These are phyloP conservation scores for Colletotrichum limetticola DNA, from an alignment of 2,329 filamentous ascomycete genomes.

Conservation along the genomic window DNA sequence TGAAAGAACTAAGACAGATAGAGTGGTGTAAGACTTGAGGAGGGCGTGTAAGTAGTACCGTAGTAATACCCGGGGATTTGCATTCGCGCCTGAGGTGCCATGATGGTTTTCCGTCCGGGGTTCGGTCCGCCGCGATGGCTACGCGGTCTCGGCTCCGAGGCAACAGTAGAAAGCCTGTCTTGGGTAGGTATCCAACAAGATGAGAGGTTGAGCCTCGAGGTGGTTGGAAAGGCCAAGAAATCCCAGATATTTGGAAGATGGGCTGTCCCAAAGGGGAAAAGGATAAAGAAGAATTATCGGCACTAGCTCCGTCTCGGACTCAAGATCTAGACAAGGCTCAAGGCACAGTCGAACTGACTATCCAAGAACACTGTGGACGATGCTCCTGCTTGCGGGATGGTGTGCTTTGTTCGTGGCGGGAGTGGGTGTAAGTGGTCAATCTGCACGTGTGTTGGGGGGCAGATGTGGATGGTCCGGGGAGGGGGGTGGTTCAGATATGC, in stretches of 20 bases:
- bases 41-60: slow-evolving; percentile 43
- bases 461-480: background rate
- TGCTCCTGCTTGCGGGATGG: background rate
- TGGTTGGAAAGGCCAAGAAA: background rate
- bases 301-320: background rate
- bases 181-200: background rate
- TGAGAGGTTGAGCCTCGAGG: background rate
- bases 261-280: background rate
- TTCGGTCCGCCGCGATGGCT: background rate
- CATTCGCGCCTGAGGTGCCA: slow-evolving; percentile 35
- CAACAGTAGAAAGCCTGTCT: background rate
- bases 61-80: slow-evolving; percentile 66
- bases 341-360: slow-evolving; percentile 4
- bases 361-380: slow-evolving; percentile 1
- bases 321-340: slow-evolving; percentile 14
- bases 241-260: background rate
- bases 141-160: background rate
- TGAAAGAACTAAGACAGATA: background rate
- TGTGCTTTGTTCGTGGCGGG: background rate
- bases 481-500: background rate
- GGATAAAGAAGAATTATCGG: background rate
- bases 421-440: slow-evolving; percentile 5
- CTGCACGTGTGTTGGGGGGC: background rate
- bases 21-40: background rate
- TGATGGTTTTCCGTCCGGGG: slow-evolving; percentile 1